Base-by-base conservation (phyloP, 2,329 filamentous ascomycete genomes). In the Phoma sp. region DNA sequence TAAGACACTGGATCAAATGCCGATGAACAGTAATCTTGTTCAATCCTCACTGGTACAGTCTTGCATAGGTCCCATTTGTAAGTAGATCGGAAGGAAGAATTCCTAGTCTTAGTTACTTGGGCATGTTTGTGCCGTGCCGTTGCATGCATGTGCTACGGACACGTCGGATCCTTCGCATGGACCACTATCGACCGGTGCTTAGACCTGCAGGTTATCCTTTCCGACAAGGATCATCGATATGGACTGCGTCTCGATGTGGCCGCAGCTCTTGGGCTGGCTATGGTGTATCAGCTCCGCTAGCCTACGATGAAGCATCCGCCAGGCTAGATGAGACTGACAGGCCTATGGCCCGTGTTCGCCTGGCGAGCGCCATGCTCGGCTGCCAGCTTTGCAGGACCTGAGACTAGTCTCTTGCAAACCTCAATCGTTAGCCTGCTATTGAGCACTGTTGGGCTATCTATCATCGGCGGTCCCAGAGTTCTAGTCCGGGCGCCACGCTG, bases 401-500 rank as follows among this genome's bases (percentile, higher is more conserved):
- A 47, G 27, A 29, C 43, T 51, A 50, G 52, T 44, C 37, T 47
- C 47, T 51, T 47, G 47, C 47, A 52, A 50, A 35, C n/a, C 33
- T 47, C 53, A 51, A 47, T 52, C 47, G 39, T 41, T 56, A 56
- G 53, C 51, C 29, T 33, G 47, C 38, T 43, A 43, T 56, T 43
- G n/a, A 32, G 47, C 53, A 52, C 38, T 56, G 47, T 47, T 52
- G 47, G 42, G 47, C 43, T 47, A 51, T 44, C 47, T 47, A 6
- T 47, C 30, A 29, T 40, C 47, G 42, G 39, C 47, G 47, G 43
- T 39, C 29, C 53, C 33, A 33, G 38, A 25, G 38, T 18, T 52
- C 44, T 56, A 51, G 47, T 47, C 39, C 47, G 27, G 47, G 35
- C 53, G 53, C 53, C 47, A 56, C 53, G 46, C 42, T 50, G 46